These are phyloP conservation scores for Zychaea mexicana DNA, from an alignment of 371 early-diverging fungal genomes.

Conservation along the genomic window DNA sequence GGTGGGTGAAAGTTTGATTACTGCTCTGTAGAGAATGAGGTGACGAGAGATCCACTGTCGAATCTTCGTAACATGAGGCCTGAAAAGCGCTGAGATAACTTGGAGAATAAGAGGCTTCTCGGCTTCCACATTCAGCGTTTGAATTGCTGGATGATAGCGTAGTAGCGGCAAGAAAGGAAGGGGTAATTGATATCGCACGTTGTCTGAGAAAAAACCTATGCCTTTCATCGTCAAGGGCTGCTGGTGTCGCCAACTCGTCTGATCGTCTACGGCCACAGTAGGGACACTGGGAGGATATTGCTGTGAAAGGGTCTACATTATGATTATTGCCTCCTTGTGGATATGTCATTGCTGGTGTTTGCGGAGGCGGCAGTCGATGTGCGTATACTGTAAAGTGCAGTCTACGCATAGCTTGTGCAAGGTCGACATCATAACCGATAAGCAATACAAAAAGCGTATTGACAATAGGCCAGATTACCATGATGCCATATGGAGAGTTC, in stretches of 20 bases:
- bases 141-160: not conserved
- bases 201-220: not conserved
- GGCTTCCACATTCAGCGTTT: no score
- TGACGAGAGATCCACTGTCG: not conserved
- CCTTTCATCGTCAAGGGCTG: no score
- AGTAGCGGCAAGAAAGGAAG: not conserved
- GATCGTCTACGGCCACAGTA: not conserved
- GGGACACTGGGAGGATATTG: not conserved
- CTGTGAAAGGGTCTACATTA: no score
- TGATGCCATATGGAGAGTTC: constrained; percentile 10
- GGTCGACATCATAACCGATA: constrained; percentile 48
- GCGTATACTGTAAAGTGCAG: constrained; percentile 8
- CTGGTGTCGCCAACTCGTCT: not conserved
- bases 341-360: not conserved
- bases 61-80: not conserved
- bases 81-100: not conserved
- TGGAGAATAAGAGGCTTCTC: not conserved
- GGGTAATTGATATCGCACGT: not conserved
- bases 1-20: no score
- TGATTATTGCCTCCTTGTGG: not conserved
- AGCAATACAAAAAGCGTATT: constrained; percentile 34
- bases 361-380: not conserved
- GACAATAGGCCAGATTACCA: constrained; percentile 44
- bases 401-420: constrained; percentile 29
- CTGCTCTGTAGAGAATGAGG: no score